Conservation (phyloP, 106 monocot species). For the Allium cepa region DNA sequence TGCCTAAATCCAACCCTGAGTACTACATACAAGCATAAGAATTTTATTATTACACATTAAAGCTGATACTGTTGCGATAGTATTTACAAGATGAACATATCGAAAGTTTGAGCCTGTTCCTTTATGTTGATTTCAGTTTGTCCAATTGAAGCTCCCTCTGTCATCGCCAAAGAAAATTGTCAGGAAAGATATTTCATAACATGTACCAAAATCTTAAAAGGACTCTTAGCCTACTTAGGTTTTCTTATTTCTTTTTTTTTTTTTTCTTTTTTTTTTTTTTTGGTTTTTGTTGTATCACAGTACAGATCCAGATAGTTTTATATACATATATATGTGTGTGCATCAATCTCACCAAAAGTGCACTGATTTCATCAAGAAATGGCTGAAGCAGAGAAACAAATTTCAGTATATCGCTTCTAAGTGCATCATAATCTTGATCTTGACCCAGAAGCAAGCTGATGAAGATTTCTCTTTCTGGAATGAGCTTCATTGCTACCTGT, state of each 20-base stretch:
- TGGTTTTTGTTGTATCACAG: too few relatives aligned
- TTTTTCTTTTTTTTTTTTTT: too few relatives aligned
- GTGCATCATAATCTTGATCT: slow-evolving; percentile 30
- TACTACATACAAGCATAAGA: too few relatives aligned
- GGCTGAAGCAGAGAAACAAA: slow-evolving; percentile 34
- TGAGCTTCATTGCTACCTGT: slow-evolving; percentile 70
- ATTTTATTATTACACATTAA: too few relatives aligned
- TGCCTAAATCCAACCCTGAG: too few relatives aligned
- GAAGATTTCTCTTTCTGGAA: slow-evolving; percentile 60
- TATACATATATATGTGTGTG: too few relatives aligned
- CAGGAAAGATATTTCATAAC: background rate
- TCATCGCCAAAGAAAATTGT: background rate
- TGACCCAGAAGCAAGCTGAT: slow-evolving; percentile 36
- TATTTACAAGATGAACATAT: background rate
- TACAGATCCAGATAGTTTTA: too few relatives aligned
- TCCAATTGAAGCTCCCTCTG: slow-evolving; percentile 52
- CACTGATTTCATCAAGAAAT: slow-evolving; percentile 45
- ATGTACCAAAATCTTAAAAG: background rate
- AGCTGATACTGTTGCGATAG: background rate
- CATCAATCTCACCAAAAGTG: slow-evolving; percentile 31
- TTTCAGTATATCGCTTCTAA: slow-evolving; percentile 39
- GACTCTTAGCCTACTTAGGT: background rate
- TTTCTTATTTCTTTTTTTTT: too few relatives aligned
- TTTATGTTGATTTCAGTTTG: slow-evolving; percentile 39
- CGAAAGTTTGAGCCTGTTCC: background rate